Conservation (phyloP, 148 eudicot species). For the Fagopyrum tataricum region DNA sequence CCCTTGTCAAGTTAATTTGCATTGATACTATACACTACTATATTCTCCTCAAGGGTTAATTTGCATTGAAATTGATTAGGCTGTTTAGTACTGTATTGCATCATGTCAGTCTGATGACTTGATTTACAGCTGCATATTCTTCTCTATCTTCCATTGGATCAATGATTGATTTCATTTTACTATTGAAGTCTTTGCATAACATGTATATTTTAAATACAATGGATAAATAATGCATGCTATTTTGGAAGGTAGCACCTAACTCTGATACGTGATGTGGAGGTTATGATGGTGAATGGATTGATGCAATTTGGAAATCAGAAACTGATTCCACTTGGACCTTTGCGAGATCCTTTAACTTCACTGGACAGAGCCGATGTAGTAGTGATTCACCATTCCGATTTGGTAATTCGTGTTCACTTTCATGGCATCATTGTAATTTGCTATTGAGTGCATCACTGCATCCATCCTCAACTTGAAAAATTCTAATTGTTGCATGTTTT, state of each 20-base stretch:
- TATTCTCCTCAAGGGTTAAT: neutral
- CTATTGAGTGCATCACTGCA: neutral
- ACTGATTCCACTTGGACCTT: slow-evolving; percentile 76
- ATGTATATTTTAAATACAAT: neutral
- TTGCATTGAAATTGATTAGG: slow-evolving; percentile 5
- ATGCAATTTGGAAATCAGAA: slow-evolving; percentile 75
- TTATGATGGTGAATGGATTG: slow-evolving; percentile 88
- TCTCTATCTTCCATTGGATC: neutral
- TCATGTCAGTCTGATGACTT: neutral
- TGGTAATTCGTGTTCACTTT: slow-evolving; percentile 37
- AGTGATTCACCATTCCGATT: slow-evolving; percentile 84
- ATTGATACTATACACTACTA: neutral
- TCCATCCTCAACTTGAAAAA: neutral
- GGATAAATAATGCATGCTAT: neutral
- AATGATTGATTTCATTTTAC: neutral
- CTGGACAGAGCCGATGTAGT: slow-evolving; percentile 67
- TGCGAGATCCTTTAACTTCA: slow-evolving; percentile 84
- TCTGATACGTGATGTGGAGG: slow-evolving; percentile 74
- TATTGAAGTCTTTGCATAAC: neutral
- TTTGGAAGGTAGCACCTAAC: slow-evolving; percentile 68
- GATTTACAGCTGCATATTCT: neutral
- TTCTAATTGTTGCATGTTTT: neutral
- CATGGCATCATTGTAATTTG: neutral
- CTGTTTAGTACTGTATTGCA: neutral
- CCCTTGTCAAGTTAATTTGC: neutral